A percentile compares a stretch with the other conserved stretches of the same genome.
Evolutionary conservation across 2,329 filamentous ascomycete species (phyloP).

Genomic region (Botrytis deweyae): DNA sequence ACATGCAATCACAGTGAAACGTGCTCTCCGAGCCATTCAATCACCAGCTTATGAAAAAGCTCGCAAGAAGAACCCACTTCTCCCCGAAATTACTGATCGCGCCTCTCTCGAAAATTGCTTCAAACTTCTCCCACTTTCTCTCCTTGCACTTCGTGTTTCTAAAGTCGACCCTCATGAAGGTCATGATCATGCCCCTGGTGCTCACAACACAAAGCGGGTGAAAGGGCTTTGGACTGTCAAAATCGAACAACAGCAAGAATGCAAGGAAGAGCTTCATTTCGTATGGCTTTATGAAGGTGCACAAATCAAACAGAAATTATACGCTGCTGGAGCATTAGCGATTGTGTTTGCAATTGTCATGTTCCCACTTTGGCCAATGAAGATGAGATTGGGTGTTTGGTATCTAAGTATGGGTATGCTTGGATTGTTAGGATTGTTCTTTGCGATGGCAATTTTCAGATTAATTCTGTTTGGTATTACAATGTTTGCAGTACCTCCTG

Average conservation of each 20-base stretch:
- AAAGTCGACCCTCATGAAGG: conserved; percentile 78
- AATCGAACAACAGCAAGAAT: conserved; percentile 95
- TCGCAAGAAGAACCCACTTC: conserved; percentile 80
- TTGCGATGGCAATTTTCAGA: conserved; percentile 95
- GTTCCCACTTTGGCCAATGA: conserved; percentile 94
- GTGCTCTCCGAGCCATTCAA: conserved; percentile 85
- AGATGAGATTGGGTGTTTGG: conserved; percentile 91
- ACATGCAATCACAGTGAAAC: conserved; percentile 68
- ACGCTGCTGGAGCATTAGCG: conserved; percentile 78
- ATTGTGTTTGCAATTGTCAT: conserved; percentile 86
- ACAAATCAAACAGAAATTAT: conserved; percentile 90
- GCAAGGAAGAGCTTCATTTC: conserved; percentile 84
- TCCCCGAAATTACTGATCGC: conserved; percentile 85
- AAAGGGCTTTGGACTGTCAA: conserved; percentile 96
- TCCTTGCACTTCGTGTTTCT: conserved; percentile 85
- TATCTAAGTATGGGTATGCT: conserved; percentile 95
- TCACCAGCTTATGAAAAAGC: conserved; percentile 90
- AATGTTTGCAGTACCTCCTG: conserved; percentile 79
- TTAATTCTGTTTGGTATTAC: conserved; percentile 88
- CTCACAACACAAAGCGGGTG: conserved; percentile 78
- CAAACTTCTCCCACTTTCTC: conserved; percentile 90
- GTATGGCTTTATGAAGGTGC: conserved; percentile 94
- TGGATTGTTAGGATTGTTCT: conserved; percentile 87
- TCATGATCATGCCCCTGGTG: conserved; percentile 62
- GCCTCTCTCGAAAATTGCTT: conserved; percentile 89